Conservation (phyloP, 2,329 filamentous ascomycete species). For the Sporothrix brasiliensis region DNA sequence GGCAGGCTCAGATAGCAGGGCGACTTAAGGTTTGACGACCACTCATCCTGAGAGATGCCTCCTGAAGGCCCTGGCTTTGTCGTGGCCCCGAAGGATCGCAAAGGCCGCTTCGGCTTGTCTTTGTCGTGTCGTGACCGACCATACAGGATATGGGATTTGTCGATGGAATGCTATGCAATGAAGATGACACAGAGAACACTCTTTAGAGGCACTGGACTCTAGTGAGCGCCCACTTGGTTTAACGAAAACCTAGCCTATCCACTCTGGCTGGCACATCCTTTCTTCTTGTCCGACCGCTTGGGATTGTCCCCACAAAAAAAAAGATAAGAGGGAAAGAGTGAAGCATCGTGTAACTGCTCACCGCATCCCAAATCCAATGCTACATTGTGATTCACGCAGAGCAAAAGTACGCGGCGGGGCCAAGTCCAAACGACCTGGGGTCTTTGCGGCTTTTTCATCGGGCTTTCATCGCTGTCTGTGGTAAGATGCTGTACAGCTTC, state of each 20-base stretch:
- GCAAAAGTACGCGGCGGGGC: too few relatives aligned
- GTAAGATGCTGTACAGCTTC: not conserved
- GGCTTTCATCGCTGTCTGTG: not conserved
- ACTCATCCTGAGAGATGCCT: not conserved
- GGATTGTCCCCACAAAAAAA: not conserved
- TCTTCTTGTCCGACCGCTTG: not conserved
- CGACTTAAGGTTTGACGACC: not conserved
- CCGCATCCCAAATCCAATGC: slow-evolving; percentile 1
- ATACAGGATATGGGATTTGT: not conserved
- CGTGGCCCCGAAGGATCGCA: not conserved
- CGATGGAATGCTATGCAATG: not conserved
- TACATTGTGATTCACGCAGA: not conserved
- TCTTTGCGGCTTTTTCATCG: too few relatives aligned
- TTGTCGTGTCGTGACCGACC: not conserved
- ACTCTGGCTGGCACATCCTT: slow-evolving; percentile 1
- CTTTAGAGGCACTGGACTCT: not conserved
- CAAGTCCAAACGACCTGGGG: not conserved
- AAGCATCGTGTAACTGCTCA: slow-evolving; percentile 18
- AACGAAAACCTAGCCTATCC: slow-evolving; percentile 9
- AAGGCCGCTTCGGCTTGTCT: not conserved
- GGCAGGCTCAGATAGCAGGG: not conserved
- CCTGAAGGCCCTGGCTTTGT: not conserved
- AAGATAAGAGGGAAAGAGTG: not conserved
- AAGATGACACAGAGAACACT: not conserved
- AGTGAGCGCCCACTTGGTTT: not conserved